phyloP scores from a whole-genome alignment of 306 rosid genomes.

The Cicer cuneatum region DNA sequence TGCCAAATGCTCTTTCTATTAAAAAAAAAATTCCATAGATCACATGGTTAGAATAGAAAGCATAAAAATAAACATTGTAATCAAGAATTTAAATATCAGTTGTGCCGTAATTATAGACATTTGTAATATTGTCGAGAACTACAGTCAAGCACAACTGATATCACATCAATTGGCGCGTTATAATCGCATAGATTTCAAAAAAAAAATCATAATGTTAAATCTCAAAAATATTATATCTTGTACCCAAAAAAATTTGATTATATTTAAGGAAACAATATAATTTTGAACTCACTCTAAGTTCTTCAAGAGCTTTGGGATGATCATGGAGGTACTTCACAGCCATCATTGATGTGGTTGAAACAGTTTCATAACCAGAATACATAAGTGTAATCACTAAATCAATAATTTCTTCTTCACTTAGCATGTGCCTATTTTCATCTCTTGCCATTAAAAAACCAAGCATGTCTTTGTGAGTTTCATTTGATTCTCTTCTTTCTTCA shows the following conservation, averaged over 20 bases:
- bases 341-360: conserved; percentile 99
- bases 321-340: conserved; percentile 94
- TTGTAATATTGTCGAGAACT: neutral
- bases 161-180: neutral
- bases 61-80: neutral
- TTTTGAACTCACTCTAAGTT: conserved; percentile 77
- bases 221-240: neutral
- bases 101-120: neutral
- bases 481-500: conserved; percentile 69
- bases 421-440: conserved; percentile 64
- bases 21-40: conserved; percentile 17
- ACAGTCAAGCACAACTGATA: neutral
- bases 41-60: neutral
- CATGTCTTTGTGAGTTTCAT: conserved; percentile 70
- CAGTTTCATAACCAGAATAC: conserved; percentile 97
- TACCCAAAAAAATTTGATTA: neutral
- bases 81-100: neutral
- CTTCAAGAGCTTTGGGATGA: conserved; percentile 82
- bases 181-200: neutral
- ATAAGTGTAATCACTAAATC: conserved; percentile 80
- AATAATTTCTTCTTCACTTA: conserved; percentile 80
- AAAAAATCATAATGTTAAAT: neutral
- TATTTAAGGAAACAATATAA: neutral
- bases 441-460: conserved; percentile 67
- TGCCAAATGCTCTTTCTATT: conserved; percentile 82